Conservation (phyloP, 2,329 filamentous ascomycete genomes). For the Lachnellula cervina region DNA sequence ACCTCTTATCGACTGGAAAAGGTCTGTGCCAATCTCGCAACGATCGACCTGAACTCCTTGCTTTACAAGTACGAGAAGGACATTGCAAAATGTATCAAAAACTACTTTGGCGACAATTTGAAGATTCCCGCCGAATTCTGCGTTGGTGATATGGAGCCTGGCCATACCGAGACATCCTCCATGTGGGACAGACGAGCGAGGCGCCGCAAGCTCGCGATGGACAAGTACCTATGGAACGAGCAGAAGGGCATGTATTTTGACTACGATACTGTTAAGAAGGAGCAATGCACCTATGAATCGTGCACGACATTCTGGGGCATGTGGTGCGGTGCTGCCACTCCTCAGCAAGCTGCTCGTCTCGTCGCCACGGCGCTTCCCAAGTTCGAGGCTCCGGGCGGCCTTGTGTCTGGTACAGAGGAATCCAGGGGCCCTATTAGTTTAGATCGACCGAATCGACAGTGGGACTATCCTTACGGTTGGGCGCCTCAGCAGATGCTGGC, state of each 20-base stretch:
- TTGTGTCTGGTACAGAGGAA: slow-evolving; percentile 84
- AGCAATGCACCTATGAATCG: slow-evolving; percentile 80
- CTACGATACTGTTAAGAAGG: slow-evolving; percentile 79
- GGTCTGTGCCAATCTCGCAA: slow-evolving; percentile 82
- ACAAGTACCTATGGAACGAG: slow-evolving; percentile 92
- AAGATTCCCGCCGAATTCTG: slow-evolving; percentile 80
- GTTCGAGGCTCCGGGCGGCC: slow-evolving; percentile 82
- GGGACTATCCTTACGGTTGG: slow-evolving; percentile 98
- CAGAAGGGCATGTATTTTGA: slow-evolving; percentile 96
- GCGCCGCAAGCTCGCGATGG: slow-evolving; percentile 76
- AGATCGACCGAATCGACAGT: slow-evolving; percentile 88
- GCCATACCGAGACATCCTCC: slow-evolving; percentile 74
- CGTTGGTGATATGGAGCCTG: slow-evolving; percentile 58
- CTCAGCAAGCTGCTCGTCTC: slow-evolving; percentile 78
- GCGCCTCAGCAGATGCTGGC: slow-evolving; percentile 97
- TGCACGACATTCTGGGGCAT: slow-evolving; percentile 96
- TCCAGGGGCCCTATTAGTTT: slow-evolving; percentile 77
- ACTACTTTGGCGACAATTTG: slow-evolving; percentile 76
- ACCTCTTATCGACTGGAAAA: slow-evolving; percentile 91
- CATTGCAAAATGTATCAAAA: slow-evolving; percentile 81
- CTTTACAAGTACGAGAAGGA: slow-evolving; percentile 97
- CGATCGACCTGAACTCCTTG: slow-evolving; percentile 89
- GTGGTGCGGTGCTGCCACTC: slow-evolving; percentile 86
- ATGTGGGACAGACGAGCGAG: slow-evolving; percentile 87
- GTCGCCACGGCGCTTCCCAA: slow-evolving; percentile 77